A percentile compares a stretch with the other conserved stretches of the same genome.
Evolutionary conservation across 2,329 filamentous ascomycete genomes (phyloP).

Genomic region (Akanthomyces muscarius): DNA sequence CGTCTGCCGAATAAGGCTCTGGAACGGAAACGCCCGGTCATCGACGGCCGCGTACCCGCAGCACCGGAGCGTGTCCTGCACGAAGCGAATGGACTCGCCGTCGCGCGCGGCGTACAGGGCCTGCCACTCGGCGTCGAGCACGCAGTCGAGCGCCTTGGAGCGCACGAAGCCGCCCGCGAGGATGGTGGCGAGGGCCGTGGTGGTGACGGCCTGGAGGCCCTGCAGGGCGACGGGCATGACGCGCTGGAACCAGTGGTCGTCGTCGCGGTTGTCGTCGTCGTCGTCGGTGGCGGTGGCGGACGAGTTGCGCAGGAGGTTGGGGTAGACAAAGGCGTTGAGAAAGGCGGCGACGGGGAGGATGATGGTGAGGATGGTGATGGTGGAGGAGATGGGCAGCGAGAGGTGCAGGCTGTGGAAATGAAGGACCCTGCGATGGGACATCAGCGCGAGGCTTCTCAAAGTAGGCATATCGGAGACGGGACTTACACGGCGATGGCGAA

Average conservation of each 20-base stretch:
- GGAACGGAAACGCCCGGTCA: conserved; percentile 63
- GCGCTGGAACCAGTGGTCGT: conserved; percentile 18
- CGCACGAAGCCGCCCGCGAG: conserved; percentile 34
- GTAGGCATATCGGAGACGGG: not conserved
- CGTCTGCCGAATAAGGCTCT: conserved; percentile 21
- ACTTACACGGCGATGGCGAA: conserved; percentile 18
- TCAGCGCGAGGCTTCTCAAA: not conserved
- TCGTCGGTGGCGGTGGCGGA: not conserved
- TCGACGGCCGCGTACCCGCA: conserved; percentile 57
- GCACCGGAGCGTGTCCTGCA: conserved; percentile 64
- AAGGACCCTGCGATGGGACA: conserved; percentile 30
- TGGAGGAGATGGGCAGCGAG: conserved; percentile 37
- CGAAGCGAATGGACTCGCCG: conserved; percentile 45
- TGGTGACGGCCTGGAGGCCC: conserved; percentile 38
- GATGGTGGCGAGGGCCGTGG: conserved; percentile 43
- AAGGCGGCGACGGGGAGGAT: conserved; percentile 39
- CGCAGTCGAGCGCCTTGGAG: conserved; percentile 41
- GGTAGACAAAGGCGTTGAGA: conserved; percentile 35
- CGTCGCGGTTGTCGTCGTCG: not conserved
- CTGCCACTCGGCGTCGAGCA: conserved; percentile 54
- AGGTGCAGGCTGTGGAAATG: conserved; percentile 37
- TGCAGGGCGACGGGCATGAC: conserved; percentile 36
- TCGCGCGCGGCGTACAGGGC: conserved; percentile 50
- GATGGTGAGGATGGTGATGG: conserved; percentile 34
- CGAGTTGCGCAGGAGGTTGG: conserved; percentile 27